Evolutionary conservation across 495 filamentous ascomycete genomes (phyloP), one percentile per base, ranked within the genome.

Genomic region (Pseudoneurospora amorphoporcata): DNA sequence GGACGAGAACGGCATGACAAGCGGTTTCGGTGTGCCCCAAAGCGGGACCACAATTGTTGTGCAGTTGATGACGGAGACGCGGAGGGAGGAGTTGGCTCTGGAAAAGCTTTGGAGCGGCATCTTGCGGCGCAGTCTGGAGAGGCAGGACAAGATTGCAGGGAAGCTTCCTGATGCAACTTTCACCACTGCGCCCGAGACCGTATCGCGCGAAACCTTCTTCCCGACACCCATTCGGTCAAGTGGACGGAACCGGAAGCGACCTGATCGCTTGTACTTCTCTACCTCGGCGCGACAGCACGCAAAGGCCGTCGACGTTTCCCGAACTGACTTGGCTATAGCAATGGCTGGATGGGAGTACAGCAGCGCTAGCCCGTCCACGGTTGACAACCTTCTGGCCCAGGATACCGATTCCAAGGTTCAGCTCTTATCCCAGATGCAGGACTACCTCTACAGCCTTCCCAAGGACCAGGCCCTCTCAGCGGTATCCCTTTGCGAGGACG

Each of bases 1-100:
- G 74, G 75, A 79, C 68, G 79, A 80, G 75, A 72, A 81, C 82
- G 75, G 88, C 81, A 74, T 81, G 77, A 68, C 90, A 87, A 79
- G 90, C 87, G 94, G 94, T 4, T 98, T 98, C 81, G 92, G 93
- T n/a, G 83, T 86, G 77, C 79, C 72, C 75, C 83, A 73, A 85
- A 86, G 23, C 5, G 91, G 88, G 69, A 85, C 77, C 9, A 83
- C 83, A 7, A 70, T 99, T 23, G 91, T 98, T 38, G 88, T 98
- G 39, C 95, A 99, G 82, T 89, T 98, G 79, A 88, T 98, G 79
- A 97, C 93, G 2, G 91, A 94, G 79, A 87, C 90, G 73, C 94
- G 95, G 82, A 86, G 95, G 77, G 87, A 85, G 32, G 94, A 98
- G 73, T 83, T 97, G 74, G 90, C 93, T 77, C 82, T 99, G 42